phyloP scores from a whole-genome alignment of 2,329 filamentous ascomycete species.

The Ceratocystis destructans region DNA sequence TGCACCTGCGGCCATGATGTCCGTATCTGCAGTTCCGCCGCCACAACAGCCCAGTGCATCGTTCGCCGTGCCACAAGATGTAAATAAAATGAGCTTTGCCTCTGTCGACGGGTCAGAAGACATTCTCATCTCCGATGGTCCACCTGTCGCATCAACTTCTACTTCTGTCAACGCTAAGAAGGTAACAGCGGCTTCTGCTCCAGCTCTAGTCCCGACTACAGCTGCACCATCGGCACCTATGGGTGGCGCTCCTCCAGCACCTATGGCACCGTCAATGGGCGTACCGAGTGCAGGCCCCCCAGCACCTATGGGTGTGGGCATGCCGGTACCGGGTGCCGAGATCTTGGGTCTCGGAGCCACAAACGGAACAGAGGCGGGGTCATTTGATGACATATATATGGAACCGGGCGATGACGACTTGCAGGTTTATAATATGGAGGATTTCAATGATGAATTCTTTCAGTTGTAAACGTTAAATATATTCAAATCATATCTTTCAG shows the following conservation, averaged over 20 bases:
- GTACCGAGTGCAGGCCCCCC: neutral
- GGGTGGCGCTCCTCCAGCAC: conserved; percentile 19
- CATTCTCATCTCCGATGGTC: conserved; percentile 17
- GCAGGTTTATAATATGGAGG: conserved; percentile 15
- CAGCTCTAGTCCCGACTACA: conserved; percentile 21
- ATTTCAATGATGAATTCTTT: conserved; percentile 17
- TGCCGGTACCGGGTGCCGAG: conserved; percentile 1
- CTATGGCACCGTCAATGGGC: conserved; percentile 5
- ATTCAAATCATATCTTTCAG: neutral
- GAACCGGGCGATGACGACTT: conserved; percentile 12
- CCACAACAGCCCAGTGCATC: neutral
- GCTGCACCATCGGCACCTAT: conserved; percentile 19
- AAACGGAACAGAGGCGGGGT: neutral
- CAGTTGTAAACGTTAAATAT: neutral
- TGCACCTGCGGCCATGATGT: neutral
- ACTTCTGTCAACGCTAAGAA: conserved; percentile 4
- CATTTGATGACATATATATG: conserved; percentile 17
- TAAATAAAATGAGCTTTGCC: conserved; percentile 10
- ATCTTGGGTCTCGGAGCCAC: conserved; percentile 6
- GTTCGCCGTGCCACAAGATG: neutral
- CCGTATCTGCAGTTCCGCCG: conserved; percentile 10
- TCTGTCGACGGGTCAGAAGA: conserved; percentile 13
- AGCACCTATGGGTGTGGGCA: conserved; percentile 4
- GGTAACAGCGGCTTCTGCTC: conserved; percentile 19
- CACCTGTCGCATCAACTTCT: conserved; percentile 15